Evolutionary conservation across 208 protist species (phyloP).

Genomic region (Trypanosoma melophagium): DNA sequence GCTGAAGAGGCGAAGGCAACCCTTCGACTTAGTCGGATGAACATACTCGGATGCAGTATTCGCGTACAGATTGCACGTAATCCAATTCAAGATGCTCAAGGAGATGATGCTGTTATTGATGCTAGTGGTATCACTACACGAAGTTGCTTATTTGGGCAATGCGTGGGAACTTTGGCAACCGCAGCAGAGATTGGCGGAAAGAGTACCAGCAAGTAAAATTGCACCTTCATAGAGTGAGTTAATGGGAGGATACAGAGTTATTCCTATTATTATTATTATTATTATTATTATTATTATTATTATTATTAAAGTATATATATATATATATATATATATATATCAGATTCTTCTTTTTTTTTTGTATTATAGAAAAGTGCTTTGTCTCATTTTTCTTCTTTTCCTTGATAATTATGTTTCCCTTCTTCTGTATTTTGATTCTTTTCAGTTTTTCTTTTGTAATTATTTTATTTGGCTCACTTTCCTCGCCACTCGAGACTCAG

Average conservation of each 20-base stretch:
- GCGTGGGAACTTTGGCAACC: slow-evolving; percentile 27
- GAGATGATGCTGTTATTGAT: slow-evolving; percentile 60
- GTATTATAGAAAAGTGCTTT: neutral
- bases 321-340: slow-evolving; percentile 22
- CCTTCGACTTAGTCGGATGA: slow-evolving; percentile 56
- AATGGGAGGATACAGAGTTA: too few relatives aligned
- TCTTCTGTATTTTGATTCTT: slow-evolving; percentile 20
- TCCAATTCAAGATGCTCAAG: slow-evolving; percentile 70
- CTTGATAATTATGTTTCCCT: neutral
- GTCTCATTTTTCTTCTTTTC: slow-evolving; percentile 19
- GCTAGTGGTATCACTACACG: slow-evolving; percentile 34
- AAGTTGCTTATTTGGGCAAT: slow-evolving; percentile 63
- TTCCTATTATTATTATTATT: too few relatives aligned
- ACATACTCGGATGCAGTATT: slow-evolving; percentile 57
- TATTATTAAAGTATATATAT: slow-evolving; percentile 2
- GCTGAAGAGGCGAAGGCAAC: slow-evolving; percentile 43
- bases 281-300: neutral
- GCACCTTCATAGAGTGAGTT: too few relatives aligned
- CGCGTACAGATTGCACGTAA: slow-evolving; percentile 77
- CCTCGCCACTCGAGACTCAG: too few relatives aligned
- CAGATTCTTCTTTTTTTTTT: slow-evolving; percentile 21
- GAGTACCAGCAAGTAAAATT: neutral
- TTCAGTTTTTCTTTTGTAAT: slow-evolving; percentile 23
- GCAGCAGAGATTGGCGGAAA: slow-evolving; percentile 19
- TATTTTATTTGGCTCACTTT: too few relatives aligned